A percentile compares a stretch with the other conserved stretches of the same genome.
phyloP scores from a whole-genome alignment of 805 yeast genomes.

The Priceomyces fermenticarens region DNA sequence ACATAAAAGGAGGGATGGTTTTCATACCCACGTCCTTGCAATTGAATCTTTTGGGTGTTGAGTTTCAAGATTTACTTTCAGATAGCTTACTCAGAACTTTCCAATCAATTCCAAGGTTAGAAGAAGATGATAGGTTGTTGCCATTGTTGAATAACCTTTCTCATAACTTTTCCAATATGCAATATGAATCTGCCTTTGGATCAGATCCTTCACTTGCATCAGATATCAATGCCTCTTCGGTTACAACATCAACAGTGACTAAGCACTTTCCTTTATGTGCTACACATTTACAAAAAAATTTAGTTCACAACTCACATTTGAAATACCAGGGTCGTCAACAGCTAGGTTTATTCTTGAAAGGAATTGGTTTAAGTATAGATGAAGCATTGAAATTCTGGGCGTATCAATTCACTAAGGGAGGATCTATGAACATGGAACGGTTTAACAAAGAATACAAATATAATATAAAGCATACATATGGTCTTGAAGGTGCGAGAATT shows the following conservation, averaged over 20 bases:
- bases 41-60: constrained; percentile 63
- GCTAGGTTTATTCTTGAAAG: constrained; percentile 78
- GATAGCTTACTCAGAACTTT: constrained; percentile 62
- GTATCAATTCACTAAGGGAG: constrained; percentile 57
- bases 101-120: constrained; percentile 75
- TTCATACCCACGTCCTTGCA: constrained; percentile 84
- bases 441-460: constrained; percentile 88
- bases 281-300: constrained; percentile 58
- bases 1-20: constrained; percentile 66
- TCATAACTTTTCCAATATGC: constrained; percentile 41
- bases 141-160: constrained; percentile 82
- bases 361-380: constrained; percentile 82
- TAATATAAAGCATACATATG: constrained; percentile 85
- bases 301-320: constrained; percentile 65
- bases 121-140: constrained; percentile 85
- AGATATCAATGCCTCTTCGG: constrained; percentile 58
- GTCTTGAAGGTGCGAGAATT: constrained; percentile 84
- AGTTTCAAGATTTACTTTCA: constrained; percentile 55
- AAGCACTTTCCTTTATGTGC: constrained; percentile 84
- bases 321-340: constrained; percentile 84
- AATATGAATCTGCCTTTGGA: constrained; percentile 54
- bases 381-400: constrained; percentile 89
- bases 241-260: constrained; percentile 51
- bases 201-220: constrained; percentile 25
- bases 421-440: constrained; percentile 60